Evolutionary conservation across 768 basidiomycete species (phyloP).

Genomic region (Collybia sordida): DNA sequence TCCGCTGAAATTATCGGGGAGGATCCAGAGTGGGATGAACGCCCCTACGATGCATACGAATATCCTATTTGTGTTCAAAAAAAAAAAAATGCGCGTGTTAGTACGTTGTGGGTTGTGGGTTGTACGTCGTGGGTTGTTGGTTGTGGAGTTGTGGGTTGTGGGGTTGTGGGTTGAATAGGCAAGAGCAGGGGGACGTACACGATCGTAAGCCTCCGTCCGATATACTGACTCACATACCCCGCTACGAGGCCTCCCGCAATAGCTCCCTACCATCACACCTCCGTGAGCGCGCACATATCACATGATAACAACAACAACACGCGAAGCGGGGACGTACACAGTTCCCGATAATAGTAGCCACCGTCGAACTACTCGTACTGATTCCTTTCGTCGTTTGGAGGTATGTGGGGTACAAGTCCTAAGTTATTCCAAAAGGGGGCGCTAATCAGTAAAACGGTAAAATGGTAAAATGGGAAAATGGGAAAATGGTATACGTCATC

Average conservation of each 20-base stretch:
- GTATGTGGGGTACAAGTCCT: conserved; percentile 64
- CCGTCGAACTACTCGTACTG: conserved; percentile 41
- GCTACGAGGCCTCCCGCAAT: conserved; percentile 11
- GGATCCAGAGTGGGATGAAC: conserved; percentile 78
- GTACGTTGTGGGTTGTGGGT: not conserved
- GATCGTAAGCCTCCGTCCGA: conserved; percentile 12
- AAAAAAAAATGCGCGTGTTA: conserved; percentile 5
- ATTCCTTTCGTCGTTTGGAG: conserved; percentile 53
- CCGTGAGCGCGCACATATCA: not conserved
- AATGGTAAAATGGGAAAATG: too few relatives aligned
- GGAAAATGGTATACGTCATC: too few relatives aligned
- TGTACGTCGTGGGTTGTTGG: not conserved
- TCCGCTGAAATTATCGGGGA: conserved; percentile 63
- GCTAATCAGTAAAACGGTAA: not conserved
- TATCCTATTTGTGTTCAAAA: too few relatives aligned
- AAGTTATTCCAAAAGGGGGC: not conserved
- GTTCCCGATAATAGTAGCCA: conserved; percentile 66
- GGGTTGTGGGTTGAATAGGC: too few relatives aligned
- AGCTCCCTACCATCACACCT: not conserved
- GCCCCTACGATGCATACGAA: conserved; percentile 54
- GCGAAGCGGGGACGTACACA: conserved; percentile 23
- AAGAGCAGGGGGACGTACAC: not conserved
- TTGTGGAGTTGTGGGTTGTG: too few relatives aligned
- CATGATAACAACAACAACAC: not conserved
- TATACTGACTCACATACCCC: conserved; percentile 12